Evolutionary conservation across 1,139 yeast genomes (phyloP).

Genomic region (Scheffersomyces stambukii): DNA sequence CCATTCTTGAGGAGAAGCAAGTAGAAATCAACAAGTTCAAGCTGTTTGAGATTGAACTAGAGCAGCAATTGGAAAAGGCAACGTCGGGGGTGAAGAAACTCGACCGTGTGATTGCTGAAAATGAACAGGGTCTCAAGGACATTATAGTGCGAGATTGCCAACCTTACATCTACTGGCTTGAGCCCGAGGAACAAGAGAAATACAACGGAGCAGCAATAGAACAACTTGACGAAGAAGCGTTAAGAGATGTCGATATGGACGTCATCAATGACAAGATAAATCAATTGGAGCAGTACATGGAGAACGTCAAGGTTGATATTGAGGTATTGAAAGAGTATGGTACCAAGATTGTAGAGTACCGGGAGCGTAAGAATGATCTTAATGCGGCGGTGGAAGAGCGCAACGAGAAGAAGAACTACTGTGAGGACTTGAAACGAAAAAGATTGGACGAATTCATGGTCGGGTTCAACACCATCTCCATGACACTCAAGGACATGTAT

Average conservation of each 20-base stretch:
- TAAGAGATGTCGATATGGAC: constrained; percentile 48
- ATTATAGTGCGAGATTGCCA: constrained; percentile 51
- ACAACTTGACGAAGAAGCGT: constrained; percentile 48
- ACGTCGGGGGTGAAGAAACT: constrained; percentile 40
- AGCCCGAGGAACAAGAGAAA: constrained; percentile 25
- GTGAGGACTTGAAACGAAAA: constrained; percentile 69
- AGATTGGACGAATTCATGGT: constrained; percentile 88
- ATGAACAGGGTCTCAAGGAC: constrained; percentile 32
- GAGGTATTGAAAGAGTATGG: constrained; percentile 79
- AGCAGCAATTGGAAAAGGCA: constrained; percentile 60
- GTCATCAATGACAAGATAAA: constrained; percentile 50
- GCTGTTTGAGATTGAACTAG: constrained; percentile 67
- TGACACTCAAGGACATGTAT: constrained; percentile 92
- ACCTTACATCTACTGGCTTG: constrained; percentile 48
- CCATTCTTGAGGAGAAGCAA: constrained; percentile 47
- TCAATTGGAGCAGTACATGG: constrained; percentile 53
- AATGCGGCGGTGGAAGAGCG: constrained; percentile 64
- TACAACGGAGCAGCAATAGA: constrained; percentile 37
- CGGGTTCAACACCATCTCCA: constrained; percentile 83
- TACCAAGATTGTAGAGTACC: constrained; percentile 59
- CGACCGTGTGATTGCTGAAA: constrained; percentile 30
- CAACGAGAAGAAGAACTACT: constrained; percentile 57
- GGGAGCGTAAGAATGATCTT: constrained; percentile 58
- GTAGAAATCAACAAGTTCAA: constrained; percentile 56
- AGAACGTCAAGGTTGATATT: constrained; percentile 61